Percentiles rank a stretch among this genome's conserved stretches.
Evolutionary conservation across 768 basidiomycete species (phyloP).

Genomic region (Sistotremastrum suecicum): DNA sequence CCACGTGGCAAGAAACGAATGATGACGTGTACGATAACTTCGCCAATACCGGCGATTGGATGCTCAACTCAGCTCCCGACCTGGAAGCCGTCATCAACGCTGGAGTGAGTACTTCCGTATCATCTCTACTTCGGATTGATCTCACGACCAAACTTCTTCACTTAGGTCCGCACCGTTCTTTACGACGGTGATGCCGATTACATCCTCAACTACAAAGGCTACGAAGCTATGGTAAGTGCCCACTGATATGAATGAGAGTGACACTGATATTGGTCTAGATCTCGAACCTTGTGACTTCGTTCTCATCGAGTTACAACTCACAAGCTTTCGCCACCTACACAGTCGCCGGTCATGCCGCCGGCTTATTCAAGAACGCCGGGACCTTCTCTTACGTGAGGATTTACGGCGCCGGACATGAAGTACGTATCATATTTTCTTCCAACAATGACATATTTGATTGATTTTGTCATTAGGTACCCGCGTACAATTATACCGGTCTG

Average conservation of each 20-base stretch:
- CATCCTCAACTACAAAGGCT: conserved; percentile 39
- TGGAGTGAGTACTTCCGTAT: conserved; percentile 21
- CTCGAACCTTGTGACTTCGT: conserved; percentile 31
- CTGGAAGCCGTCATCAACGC: conserved; percentile 46
- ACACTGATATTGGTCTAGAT: conserved; percentile 18
- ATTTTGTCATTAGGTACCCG: conserved; percentile 11
- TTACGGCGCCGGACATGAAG: conserved; percentile 33
- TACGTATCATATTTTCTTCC: conserved; percentile 9
- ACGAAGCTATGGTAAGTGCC: conserved; percentile 39
- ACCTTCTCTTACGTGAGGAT: conserved; percentile 42
- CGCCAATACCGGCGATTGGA: conserved; percentile 41
- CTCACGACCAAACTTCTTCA: not conserved
- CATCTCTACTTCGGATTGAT: not conserved
- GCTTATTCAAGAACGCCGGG: conserved; percentile 45
- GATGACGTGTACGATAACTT: conserved; percentile 32
- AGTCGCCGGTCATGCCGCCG: conserved; percentile 34
- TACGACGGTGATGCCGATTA: conserved; percentile 49
- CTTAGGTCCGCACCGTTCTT: conserved; percentile 25
- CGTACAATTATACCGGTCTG: conserved; percentile 26
- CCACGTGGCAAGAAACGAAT: conserved; percentile 27
- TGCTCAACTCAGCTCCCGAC: conserved; percentile 30
- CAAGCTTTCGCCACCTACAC: conserved; percentile 34
- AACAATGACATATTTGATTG: not conserved
- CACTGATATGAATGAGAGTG: not conserved
- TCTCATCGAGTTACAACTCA: conserved; percentile 25